These are phyloP conservation scores for Naganishia sp. DNA, from an alignment of 1,284 basidiomycete species.

Conservation along the genomic window DNA sequence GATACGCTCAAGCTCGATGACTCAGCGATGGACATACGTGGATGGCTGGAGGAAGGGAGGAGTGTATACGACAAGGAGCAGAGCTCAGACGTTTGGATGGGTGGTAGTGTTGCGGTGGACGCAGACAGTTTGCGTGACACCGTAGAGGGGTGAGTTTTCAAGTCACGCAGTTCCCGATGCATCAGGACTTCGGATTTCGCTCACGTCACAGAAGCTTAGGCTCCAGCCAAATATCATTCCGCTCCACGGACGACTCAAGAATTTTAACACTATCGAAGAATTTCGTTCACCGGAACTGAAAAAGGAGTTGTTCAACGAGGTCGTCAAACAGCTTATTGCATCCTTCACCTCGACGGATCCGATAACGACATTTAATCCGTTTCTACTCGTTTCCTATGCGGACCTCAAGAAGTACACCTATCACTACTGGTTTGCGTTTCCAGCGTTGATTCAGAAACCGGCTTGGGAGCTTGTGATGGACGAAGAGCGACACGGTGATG, in stretches of 20 bases:
- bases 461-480: slow-evolving; percentile 71
- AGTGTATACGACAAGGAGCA: slow-evolving; percentile 55
- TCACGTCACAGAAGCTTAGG: neutral
- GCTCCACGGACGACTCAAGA: slow-evolving; percentile 73
- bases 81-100: slow-evolving; percentile 62
- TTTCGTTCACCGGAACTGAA: slow-evolving; percentile 85
- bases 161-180: slow-evolving; percentile 34
- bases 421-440: slow-evolving; percentile 98
- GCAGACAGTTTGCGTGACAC: slow-evolving; percentile 42
- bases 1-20: slow-evolving; percentile 85
- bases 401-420: slow-evolving; percentile 98
- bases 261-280: slow-evolving; percentile 95
- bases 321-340: slow-evolving; percentile 63
- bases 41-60: slow-evolving; percentile 70
- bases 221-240: slow-evolving; percentile 56
- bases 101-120: slow-evolving; percentile 43
- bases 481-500: slow-evolving; percentile 48
- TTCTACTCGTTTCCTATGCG: slow-evolving; percentile 88
- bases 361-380: slow-evolving; percentile 62
- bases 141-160: neutral
- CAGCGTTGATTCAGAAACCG: slow-evolving; percentile 82
- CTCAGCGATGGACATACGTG: slow-evolving; percentile 65
- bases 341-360: slow-evolving; percentile 15
- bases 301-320: slow-evolving; percentile 72
- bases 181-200: neutral